Base-by-base conservation (phyloP, 441 rosid species). In the Gossypium schwendimanii region DNA sequence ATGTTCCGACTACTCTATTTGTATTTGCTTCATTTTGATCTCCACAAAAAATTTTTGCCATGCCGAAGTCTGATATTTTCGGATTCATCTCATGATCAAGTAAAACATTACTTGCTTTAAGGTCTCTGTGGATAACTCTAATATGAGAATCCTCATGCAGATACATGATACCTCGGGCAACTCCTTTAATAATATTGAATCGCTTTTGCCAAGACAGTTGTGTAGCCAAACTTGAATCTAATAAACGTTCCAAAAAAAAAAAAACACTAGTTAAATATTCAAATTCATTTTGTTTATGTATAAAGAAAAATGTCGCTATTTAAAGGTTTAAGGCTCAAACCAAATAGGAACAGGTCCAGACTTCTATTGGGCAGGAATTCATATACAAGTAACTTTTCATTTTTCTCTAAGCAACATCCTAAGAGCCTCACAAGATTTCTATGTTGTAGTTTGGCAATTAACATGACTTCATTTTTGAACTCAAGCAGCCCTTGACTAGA, bases 341-440 rank as follows among this genome's bases (percentile, higher is more conserved):
- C 81, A n/a, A 83, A 87, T 24, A 87, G 71, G 73, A 83, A 79
- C 26, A 74, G 66, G 78, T 87, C 85, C 9, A 80, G 82, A 73
- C 89, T 84, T 20, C 75, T 72, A 62, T 82, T 82, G n/a, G 87
- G 82, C 76, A 87, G 73, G 71, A 74, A 84, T 63, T 87, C 87
- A 55, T 87, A 87, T 31, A 87, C 77, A 14, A 85, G 86, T 65
- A 87, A 75, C 24, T 80, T 83, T 80, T 85, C 89, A 3, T 71
- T 55, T 73, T 77, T 66, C 66, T 79, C 58, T 63, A 65, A 61
- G 63, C 84, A 77, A 36, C 76, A 87, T 0, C 88, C 90, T 8
- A 82, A 24, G 49, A 87, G 85, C 76, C 75, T 82, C 17, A 82
- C 87, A 11, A 85, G 75, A 78, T 85, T 79, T 4, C 82, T 71